Percentiles rank a stretch among this genome's conserved stretches.
Conservation (phyloP, 768 basidiomycete genomes). For the Cantharellus cinnabarinus region DNA sequence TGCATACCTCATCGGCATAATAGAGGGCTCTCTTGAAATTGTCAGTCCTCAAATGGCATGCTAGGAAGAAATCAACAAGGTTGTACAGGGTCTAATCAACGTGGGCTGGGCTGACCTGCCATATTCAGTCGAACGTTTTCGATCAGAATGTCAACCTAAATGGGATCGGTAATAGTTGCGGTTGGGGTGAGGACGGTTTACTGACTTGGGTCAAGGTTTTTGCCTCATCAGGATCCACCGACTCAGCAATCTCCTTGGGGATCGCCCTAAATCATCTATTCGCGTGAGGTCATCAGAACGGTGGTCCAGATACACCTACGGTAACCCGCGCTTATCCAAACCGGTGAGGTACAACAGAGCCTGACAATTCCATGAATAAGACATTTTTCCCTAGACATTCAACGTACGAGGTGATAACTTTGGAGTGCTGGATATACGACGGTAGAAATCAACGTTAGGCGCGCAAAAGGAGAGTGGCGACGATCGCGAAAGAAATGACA, state of each 20-base stretch:
- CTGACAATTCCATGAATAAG: conserved; percentile 19
- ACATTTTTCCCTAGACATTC: neutral
- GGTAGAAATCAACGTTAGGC: neutral
- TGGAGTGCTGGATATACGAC: conserved; percentile 31
- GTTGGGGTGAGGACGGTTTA: neutral
- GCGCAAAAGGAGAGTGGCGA: neutral
- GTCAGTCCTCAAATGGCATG: conserved; percentile 57
- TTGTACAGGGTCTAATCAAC: neutral
- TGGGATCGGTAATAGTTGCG: neutral
- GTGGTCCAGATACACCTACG: neutral
- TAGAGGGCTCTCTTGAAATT: conserved; percentile 67
- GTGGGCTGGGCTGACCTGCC: conserved; percentile 19
- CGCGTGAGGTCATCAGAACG: neutral
- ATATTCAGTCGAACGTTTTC: conserved; percentile 76
- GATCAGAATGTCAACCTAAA: conserved; percentile 48
- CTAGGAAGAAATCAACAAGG: conserved; percentile 12
- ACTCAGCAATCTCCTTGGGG: neutral
- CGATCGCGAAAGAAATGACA: neutral
- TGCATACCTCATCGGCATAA: conserved; percentile 52
- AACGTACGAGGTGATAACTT: conserved; percentile 47
- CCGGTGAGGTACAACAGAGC: conserved; percentile 54
- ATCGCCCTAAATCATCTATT: neutral
- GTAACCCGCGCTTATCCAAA: conserved; percentile 43
- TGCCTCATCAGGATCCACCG: conserved; percentile 1
- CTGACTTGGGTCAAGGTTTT: neutral